These are phyloP conservation scores for Trichoderma sp. DNA, from an alignment of 2,329 filamentous ascomycete genomes.

Conservation along the genomic window DNA sequence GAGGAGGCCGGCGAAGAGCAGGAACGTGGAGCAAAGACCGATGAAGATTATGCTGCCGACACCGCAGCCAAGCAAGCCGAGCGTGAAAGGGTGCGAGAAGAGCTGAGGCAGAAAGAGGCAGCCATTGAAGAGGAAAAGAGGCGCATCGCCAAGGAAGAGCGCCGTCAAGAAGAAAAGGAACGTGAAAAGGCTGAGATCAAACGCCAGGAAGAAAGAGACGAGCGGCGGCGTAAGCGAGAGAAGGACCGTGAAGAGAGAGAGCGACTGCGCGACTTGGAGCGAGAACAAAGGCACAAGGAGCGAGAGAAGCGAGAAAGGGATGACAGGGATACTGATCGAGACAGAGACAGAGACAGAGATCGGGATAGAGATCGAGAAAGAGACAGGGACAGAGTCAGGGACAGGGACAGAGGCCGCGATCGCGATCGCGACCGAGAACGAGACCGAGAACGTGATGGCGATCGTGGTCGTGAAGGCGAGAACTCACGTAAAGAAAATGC, in stretches of 20 bases:
- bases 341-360: constrained; percentile 37
- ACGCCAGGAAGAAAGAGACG: constrained; percentile 55
- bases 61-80: constrained; percentile 63
- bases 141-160: constrained; percentile 61
- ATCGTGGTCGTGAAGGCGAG: constrained; percentile 39
- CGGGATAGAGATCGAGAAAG: constrained; percentile 38
- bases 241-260: constrained; percentile 61
- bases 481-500: constrained; percentile 44
- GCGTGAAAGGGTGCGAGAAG: constrained; percentile 64
- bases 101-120: constrained; percentile 61
- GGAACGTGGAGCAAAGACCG: constrained; percentile 68
- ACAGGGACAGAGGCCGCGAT: constrained; percentile 39
- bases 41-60: constrained; percentile 73
- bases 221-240: constrained; percentile 55
- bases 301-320: constrained; percentile 43
- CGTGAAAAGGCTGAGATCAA: constrained; percentile 55
- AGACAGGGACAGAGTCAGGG: constrained; percentile 43
- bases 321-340: constrained; percentile 43
- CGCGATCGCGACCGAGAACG: constrained; percentile 35
- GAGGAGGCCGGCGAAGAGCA: constrained; percentile 70
- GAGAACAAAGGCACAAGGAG: constrained; percentile 47
- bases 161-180: constrained; percentile 54
- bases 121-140: constrained; percentile 66
- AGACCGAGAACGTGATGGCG: constrained; percentile 39
- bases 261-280: constrained; percentile 46